Base-by-base conservation (phyloP, 2,329 filamentous ascomycete species). In the Fusarium fracticaudum region DNA sequence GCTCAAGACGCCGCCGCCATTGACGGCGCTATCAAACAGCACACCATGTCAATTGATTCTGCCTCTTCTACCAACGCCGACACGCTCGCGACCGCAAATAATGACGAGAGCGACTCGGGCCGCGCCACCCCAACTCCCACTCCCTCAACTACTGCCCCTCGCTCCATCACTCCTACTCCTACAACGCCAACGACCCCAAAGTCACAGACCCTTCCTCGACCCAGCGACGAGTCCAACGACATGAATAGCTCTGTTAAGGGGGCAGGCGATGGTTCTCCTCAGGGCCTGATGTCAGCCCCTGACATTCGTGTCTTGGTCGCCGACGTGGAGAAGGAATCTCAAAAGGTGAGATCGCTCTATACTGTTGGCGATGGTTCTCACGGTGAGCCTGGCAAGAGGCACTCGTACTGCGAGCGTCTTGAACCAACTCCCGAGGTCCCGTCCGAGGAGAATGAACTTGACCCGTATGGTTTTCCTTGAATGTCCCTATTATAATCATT, bases 261-360 rank as follows among this genome's bases (percentile, higher is more conserved):
- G 60, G 65, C 60, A 50, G 64, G 57, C 63, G 63, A 69, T 59
- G 53, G 33, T 50, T 69, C 61, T 67, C 64, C 66, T 48, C 74
- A 64, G 61, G 71, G 50, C 62, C 61, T 67, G 67, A 69, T 69
- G 64, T 76, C 81, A 38, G 74, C 83, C 62, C 87, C 87, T 72
- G 86, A 85, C 80, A 87, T 89, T 76, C 85, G 85, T 75, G 81
- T 90, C 78, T 83, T 89, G 80, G 84, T 87, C 76, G 83, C 84
- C 80, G 88, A 90, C 76, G 81, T 87, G 78, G 88, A 90, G 85
- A 87, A 87, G 84, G 89, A 91, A 84, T 91, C 89, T 84, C 87
- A 88, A 88, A 90, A 90, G 86, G 89, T 91, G 87, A 90, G 89
- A 86, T 90, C 88, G 83, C 88, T 91, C 83, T 91, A 91, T 86